Base-by-base conservation (phyloP, 371 early-diverging fungal species). In the Vairimorpha apis region DNA sequence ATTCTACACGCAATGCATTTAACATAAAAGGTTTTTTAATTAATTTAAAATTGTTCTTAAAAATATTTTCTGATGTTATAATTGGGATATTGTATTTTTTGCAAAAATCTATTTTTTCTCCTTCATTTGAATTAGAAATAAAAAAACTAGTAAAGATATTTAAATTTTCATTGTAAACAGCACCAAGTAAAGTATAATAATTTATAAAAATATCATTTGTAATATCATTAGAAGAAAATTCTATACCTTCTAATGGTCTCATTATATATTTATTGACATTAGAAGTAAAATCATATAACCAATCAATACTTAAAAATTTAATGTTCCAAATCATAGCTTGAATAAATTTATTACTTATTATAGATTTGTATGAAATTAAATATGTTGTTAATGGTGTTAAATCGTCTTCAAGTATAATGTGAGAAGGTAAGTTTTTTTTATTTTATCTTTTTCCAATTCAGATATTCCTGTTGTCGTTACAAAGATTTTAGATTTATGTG, bases 311-410 rank as follows among this genome's bases (percentile, higher is more conserved):
- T 5, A 84, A 53, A 27, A 81, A 71, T 43, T 76, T 78, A 49
- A 84, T 79, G 16, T 73, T 65, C 76, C 76, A 77, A n/a, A 30
- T 70, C 25, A 79, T 49, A 3, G 84, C 84, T 67, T 79, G 72
- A 10, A 82, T 56, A 51, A 76, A 77, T 43, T 84, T 84, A 37
- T 76, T 75, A 18, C 78, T 79, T 51, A 79, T 75, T 14, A 72
- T 33, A 33, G 70, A 44, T 66, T 74, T 81, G 51, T 81, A 79
- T 10, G 75, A 45, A 16, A 81, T 59, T 16, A 84, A 53, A 70
- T 79, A 80, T 10, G 58, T 45, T 13, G 78, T 81, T 2, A 47
- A 72, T 38, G 70, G 35, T 16, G 75, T 65, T 51, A 83, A 58
- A 12, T 29, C 41, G 13, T 64, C 65, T 21, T 64, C 72, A 12